Base-by-base conservation (phyloP, 768 basidiomycete species). In the Asterophora lycoperdoides region DNA sequence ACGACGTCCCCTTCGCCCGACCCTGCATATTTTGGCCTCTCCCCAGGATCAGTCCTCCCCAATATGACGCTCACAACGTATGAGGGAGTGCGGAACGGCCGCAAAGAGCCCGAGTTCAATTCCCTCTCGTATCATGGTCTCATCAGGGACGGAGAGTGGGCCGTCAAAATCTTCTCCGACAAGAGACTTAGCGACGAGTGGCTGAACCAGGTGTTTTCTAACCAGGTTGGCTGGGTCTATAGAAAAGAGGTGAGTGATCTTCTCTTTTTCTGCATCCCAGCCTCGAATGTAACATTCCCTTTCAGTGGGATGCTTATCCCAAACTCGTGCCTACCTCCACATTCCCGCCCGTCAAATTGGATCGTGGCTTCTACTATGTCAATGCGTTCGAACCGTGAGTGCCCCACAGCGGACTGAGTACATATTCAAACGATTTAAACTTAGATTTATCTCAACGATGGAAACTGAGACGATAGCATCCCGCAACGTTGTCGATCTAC, bases 331-430 rank as follows among this genome's bases (percentile, higher is more conserved):
- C 91, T 5, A 84, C 79, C 5, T 63, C 67, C 4, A 60, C 62
- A 10, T 93, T 90, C 67, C 84, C 93, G 28, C 85, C 90, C 1
- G 74, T 95, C 48, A 83, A 82, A 64, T 79, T 93, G 5, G 85
- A 80, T 49, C 70, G 76, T 46, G 86, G 89, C 3, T 72, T 96
- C 37, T 95, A 90, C 70, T 97, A 97, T 59, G 84, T 93, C 39
- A 95, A 93, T 56, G 81, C 89, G 1, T 88, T 96, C 54, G 95
- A 98, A 70, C 84, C 91, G 81, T 88, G 68, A 60, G 84, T 79
- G 13, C 10, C 45, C 23, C 23, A 6, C 6, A 23, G 39, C 44
- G 39, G 35, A 20, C 34, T 39, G 14, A 29, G 23, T 48, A 51
- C 20, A 15, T 14, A 35, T 51, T 38, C 41, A 42, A 33, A 20